phyloP scores from a whole-genome alignment of 371 early-diverging fungal genomes.

The Coemansia sp. region DNA sequence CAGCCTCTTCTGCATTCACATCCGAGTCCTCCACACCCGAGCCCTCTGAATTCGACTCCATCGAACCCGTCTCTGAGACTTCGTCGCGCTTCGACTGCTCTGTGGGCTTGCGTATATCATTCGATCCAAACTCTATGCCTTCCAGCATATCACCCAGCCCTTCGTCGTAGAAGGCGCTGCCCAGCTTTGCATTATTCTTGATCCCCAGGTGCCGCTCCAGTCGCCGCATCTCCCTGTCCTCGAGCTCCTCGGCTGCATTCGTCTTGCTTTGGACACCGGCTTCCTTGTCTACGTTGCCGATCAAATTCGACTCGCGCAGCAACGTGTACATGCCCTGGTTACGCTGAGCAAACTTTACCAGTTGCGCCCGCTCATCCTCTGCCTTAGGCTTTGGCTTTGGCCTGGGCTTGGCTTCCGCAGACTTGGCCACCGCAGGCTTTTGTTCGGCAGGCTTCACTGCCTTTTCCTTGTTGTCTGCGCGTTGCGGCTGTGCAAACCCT shows the following conservation, averaged over 20 bases:
- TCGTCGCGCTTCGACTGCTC: background rate
- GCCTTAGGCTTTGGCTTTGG: constrained; percentile 16
- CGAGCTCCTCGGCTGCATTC: constrained; percentile 59
- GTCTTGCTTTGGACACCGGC: constrained; percentile 24
- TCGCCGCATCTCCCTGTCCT: constrained; percentile 72
- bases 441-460: background rate
- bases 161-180: constrained; percentile 63
- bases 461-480: constrained; percentile 1
- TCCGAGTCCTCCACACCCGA: background rate
- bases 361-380: constrained; percentile 52
- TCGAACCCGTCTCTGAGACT: background rate
- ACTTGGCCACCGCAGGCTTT: constrained; percentile 5
- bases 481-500: constrained; percentile 14
- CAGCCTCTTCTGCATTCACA: background rate
- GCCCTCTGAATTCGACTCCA: background rate
- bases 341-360: constrained; percentile 64
- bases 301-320: constrained; percentile 62
- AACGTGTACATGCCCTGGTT: constrained; percentile 69
- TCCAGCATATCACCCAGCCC: constrained; percentile 54
- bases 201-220: constrained; percentile 78
- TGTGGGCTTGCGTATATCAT: constrained; percentile 12
- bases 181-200: constrained; percentile 59
- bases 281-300: constrained; percentile 46
- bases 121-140: constrained; percentile 53
- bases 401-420: background rate